Evolutionary conservation across 192 early-diverging fungal genomes (phyloP).

Genomic region (Allomyces javanicus): DNA sequence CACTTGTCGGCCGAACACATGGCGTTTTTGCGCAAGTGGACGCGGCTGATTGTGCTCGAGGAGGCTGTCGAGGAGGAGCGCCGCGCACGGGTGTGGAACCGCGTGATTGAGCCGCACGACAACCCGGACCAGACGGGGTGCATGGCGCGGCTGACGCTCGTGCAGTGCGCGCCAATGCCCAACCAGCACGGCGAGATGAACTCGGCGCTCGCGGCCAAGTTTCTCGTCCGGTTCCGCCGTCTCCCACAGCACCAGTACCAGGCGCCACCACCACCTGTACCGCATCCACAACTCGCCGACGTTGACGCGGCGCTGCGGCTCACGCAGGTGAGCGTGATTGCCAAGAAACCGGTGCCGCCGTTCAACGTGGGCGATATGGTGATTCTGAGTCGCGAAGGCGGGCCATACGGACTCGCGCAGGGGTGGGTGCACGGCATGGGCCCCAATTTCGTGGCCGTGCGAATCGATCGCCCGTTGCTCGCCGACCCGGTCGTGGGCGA

Average conservation of each 20-base stretch:
- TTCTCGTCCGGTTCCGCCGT: neutral
- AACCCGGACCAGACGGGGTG: too few relatives aligned
- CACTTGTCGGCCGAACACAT: slow-evolving; percentile 37
- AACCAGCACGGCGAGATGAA: neutral
- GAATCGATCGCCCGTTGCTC: neutral
- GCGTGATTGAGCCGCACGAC: neutral
- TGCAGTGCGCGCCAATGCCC: too few relatives aligned
- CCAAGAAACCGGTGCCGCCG: too few relatives aligned
- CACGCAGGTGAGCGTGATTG: too few relatives aligned
- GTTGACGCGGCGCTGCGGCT: neutral
- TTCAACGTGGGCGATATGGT: neutral
- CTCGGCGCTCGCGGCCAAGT: neutral
- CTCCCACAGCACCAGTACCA: too few relatives aligned
- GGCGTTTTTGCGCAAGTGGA: slow-evolving; percentile 62
- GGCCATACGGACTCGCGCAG: neutral
- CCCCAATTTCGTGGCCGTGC: neutral
- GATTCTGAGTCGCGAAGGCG: neutral
- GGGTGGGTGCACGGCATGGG: neutral
- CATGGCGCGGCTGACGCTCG: too few relatives aligned
- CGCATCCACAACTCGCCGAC: too few relatives aligned
- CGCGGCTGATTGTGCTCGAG: slow-evolving; percentile 47
- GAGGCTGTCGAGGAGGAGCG: slow-evolving; percentile 23
- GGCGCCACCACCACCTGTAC: too few relatives aligned
- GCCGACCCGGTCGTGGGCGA: neutral
- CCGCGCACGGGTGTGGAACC: neutral